Evolutionary conservation across 257 asterid species (phyloP).

Genomic region (Salvia rosmarinus): DNA sequence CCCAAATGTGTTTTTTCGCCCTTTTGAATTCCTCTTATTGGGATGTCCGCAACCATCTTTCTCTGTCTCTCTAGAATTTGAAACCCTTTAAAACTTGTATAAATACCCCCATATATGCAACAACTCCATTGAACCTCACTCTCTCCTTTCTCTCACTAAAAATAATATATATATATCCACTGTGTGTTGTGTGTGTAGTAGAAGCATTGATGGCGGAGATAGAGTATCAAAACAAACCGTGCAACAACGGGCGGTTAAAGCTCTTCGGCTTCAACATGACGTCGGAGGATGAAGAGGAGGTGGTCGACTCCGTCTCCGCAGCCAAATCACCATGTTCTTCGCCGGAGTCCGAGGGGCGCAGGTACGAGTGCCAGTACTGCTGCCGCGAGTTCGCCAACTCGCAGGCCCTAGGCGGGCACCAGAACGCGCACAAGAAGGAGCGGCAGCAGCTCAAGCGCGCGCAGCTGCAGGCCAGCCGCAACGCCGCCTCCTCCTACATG

Average conservation of each 20-base stretch:
- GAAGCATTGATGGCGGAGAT: constrained; percentile 57
- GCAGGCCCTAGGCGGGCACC: constrained; percentile 92
- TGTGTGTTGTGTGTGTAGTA: background rate
- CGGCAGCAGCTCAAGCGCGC: constrained; percentile 90
- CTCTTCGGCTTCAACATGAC: constrained; percentile 85
- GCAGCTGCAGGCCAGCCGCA: constrained; percentile 76
- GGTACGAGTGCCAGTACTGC: constrained; percentile 92
- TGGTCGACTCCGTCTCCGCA: constrained; percentile 46
- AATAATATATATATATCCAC: background rate
- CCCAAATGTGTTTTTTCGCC: constrained; percentile 46
- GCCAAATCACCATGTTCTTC: constrained; percentile 51
- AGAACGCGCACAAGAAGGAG: constrained; percentile 93
- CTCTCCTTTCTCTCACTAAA: constrained; percentile 30
- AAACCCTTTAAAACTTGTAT: constrained; percentile 46
- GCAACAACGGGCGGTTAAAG: constrained; percentile 57
- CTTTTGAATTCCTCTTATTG: constrained; percentile 39
- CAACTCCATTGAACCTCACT: constrained; percentile 40
- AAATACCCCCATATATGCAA: constrained; percentile 74
- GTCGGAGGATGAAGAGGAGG: constrained; percentile 47
- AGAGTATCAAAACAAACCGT: constrained; percentile 53
- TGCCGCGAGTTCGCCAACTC: constrained; percentile 89
- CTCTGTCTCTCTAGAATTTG: constrained; percentile 1
- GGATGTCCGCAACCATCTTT: constrained; percentile 52
- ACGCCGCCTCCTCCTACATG: constrained; percentile 82
- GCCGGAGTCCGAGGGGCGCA: constrained; percentile 60